A percentile compares a stretch with the other conserved stretches of the same genome.
phyloP scores from a whole-genome alignment of 2,329 filamentous ascomycete genomes.

The Emergomyces africanus region DNA sequence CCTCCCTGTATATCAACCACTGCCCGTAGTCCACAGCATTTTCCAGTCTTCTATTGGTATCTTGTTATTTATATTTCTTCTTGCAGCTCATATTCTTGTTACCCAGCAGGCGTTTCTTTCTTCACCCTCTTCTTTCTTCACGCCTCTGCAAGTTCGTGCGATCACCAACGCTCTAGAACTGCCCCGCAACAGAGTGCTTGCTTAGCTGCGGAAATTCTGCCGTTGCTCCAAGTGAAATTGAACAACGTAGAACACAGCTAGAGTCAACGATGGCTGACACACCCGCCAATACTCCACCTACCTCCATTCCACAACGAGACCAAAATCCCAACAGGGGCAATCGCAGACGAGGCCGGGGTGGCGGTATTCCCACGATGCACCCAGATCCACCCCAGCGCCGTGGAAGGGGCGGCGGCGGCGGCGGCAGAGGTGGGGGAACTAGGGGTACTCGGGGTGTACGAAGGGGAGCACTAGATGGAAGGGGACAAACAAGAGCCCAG shows the following conservation, averaged over 20 bases:
- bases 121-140: too few relatives aligned
- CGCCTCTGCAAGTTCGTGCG: too few relatives aligned
- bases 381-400: conserved; percentile 14
- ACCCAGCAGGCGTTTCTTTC: not conserved
- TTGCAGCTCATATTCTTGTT: not conserved
- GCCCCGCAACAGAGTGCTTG: not conserved
- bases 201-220: too few relatives aligned
- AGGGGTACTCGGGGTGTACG: conserved; percentile 4
- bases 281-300: conserved; percentile 6
- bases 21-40: not conserved
- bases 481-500: conserved; percentile 10
- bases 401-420: conserved; percentile 6
- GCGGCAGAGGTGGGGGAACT: conserved; percentile 5
- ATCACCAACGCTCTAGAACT: not conserved
- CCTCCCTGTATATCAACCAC: too few relatives aligned
- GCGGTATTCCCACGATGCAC: conserved; percentile 20
- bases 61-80: not conserved
- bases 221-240: not conserved
- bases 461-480: conserved; percentile 2
- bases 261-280: conserved; percentile 7
- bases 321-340: conserved; percentile 33
- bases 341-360: conserved; percentile 30
- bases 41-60: not conserved
- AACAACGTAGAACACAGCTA: not conserved
- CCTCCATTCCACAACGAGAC: conserved; percentile 12